Evolutionary conservation across 192 early-diverging fungal genomes (phyloP), one percentile per base, ranked within the genome.

Genomic region (Chytriomyces hyalinus): DNA sequence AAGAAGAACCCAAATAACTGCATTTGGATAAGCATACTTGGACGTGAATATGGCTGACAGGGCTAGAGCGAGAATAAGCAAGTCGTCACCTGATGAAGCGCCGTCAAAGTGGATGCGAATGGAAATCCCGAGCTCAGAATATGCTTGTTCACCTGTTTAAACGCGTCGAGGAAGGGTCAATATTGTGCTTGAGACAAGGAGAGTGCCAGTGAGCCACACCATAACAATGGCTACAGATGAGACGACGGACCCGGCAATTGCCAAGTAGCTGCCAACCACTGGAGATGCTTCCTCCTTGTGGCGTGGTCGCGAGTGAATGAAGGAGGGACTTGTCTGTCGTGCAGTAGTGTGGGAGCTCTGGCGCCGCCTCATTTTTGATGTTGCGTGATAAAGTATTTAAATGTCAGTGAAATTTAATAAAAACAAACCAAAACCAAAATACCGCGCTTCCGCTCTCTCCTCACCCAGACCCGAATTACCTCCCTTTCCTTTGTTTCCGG

Each of bases 171-270:
- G 4, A 36, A 36, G 36, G 36, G 36, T 36, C 3, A 36, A 36
- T 36, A 57, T 57, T 20, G 20, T 57, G 20, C 2, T n/a, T 20
- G 53, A 57, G 53, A 57, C 20, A 13, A 57, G 53, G 26, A 22
- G 63, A 65, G 28, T n/a, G 63, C 13, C 13, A 46, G 20, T 48
- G 11, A 15, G 47, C 43, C 61, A 36, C 15, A 75, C 73, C 73
- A 75, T 75, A 24, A 75, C 73, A 36, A 75, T 75, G 9, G 44
- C 61, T 36, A 75, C 73, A 6, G 73, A 75, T 24, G 73, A 75
- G 6, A 53, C 63, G 28, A 75, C 60, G 6, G 73, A 75, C 13
- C 73, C 73, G 45, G 66, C 36, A 49, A 75, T 75, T 6, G 73
- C 73, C 24, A 62, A n/a, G 15, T n/a, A 57, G 53, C 53, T 57